phyloP scores from a whole-genome alignment of 2,329 filamentous ascomycete genomes.

The Penicillium sp. region DNA sequence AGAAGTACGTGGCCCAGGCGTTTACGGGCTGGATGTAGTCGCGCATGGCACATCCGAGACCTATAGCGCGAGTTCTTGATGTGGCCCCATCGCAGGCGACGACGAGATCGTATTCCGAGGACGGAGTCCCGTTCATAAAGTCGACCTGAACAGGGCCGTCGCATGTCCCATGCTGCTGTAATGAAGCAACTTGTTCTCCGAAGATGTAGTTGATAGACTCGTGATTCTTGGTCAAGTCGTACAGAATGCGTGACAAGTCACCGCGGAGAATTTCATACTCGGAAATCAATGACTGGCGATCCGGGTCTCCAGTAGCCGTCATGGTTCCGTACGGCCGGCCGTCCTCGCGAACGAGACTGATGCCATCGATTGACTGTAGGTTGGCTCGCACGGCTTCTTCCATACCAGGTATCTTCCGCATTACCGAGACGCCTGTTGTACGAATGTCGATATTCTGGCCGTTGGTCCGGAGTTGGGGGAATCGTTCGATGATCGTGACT shows the following conservation, averaged over 20 bases:
- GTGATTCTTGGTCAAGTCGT: constrained; percentile 41
- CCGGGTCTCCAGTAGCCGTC: constrained; percentile 31
- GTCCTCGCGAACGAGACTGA: constrained; percentile 29
- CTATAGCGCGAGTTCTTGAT: constrained; percentile 51
- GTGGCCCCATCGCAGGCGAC: constrained; percentile 53
- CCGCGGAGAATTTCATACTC: constrained; percentile 43
- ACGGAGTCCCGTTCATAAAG: constrained; percentile 41
- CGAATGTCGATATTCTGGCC: constrained; percentile 41
- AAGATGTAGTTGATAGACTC: constrained; percentile 43
- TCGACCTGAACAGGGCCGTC: constrained; percentile 43
- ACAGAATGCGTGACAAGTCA: constrained; percentile 34
- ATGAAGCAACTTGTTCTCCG: constrained; percentile 39
- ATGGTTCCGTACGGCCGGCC: constrained; percentile 32
- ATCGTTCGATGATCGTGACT: constrained; percentile 41
- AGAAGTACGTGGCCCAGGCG: constrained; percentile 48
- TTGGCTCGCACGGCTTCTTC: constrained; percentile 32
- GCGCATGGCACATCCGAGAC: constrained; percentile 42
- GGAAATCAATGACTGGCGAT: constrained; percentile 37
- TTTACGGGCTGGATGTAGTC: constrained; percentile 43
- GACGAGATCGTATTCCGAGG: constrained; percentile 50
- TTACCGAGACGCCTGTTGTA: constrained; percentile 35
- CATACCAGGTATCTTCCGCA: constrained; percentile 37
- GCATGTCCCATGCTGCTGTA: constrained; percentile 32
- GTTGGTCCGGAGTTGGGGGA: constrained; percentile 31
- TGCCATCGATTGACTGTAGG: constrained; percentile 28